A percentile compares a stretch with the other conserved stretches of the same genome.
These are phyloP conservation scores for Aegilops sharonensis DNA, from an alignment of 176 grass and related monocot species.

Conservation along the genomic window DNA sequence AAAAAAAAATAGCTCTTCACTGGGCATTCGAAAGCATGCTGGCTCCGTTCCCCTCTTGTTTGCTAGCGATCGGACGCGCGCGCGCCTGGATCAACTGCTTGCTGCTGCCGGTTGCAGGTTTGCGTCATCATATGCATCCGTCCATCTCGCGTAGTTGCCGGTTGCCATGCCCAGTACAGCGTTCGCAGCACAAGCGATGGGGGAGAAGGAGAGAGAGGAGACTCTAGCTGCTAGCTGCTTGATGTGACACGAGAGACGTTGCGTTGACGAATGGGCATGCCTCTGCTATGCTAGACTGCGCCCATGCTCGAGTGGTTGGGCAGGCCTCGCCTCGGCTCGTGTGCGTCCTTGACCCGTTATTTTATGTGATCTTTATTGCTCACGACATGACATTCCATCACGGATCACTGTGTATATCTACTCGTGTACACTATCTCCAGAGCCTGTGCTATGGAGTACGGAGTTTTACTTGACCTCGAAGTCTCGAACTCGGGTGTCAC, in stretches of 20 bases:
- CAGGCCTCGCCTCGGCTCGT: neutral
- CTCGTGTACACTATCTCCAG: too few species aligned
- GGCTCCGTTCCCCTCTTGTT: neutral
- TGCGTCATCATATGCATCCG: neutral
- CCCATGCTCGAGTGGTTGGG: neutral
- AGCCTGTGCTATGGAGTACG: too few species aligned
- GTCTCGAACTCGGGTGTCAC: too few species aligned
- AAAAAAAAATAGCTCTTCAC: too few species aligned
- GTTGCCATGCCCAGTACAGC: too few species aligned
- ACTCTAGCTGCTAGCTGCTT: neutral
- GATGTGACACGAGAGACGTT: neutral
- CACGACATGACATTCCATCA: too few species aligned
- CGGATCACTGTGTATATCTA: too few species aligned
- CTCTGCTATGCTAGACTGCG: neutral
- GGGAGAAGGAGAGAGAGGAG: neutral
- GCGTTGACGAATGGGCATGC: neutral
- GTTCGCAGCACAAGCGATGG: too few species aligned
- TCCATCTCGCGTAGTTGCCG: too few species aligned
- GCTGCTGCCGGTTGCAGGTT: neutral
- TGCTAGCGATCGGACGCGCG: neutral
- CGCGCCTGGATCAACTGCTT: neutral
- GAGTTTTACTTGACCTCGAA: too few species aligned
- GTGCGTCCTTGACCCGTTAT: neutral
- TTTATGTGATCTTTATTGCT: neutral
- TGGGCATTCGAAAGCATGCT: too few species aligned